Base-by-base conservation (phyloP, 768 basidiomycete genomes). In the Tylopilus felleus region DNA sequence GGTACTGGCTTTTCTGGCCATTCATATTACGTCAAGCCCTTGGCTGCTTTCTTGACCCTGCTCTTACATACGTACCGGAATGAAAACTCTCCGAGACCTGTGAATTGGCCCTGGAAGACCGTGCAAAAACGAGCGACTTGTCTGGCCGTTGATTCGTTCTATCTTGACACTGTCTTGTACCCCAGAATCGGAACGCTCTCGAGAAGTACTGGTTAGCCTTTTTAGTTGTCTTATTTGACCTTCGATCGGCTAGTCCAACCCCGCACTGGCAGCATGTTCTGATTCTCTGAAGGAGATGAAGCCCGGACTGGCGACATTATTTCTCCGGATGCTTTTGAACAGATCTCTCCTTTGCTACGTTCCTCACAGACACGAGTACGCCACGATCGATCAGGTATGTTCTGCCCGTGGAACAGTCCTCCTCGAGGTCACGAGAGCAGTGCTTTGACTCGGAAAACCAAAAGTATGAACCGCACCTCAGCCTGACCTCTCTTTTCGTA, bases 341-440 rank as follows among this genome's bases (percentile, higher is more conserved):
- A 47, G 58, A 65, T 65, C 53, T 57, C 57, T 29, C 6, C n/a
- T n/a, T 43, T 56, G 56, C 51, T n/a, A 39, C 19, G 8, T 33
- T 19, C 38, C 62, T 52, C 42, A 25, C 71, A 75, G 74, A 74
- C 74, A 66, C 75, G 74, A 68, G 63, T 69, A 68, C 75, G 72
- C 77, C 75, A 75, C 76, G 69, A 78, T 77, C 75, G 66, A 76
- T 77, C 69, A 71, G 74, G 75, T 56, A 61, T 58, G 35, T 55
- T 73, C 64, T 77, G 76, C 75, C 77, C 78, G 75, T 77, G 73
- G 71, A 73, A 69, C 73, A 65, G 74, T 72, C 39, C 48, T 67
- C 73, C 72, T 75, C 74, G 72, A 69, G 65, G 77, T 79, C 79
- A 78, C 78, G 75, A 72, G 77, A 75, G 70, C 74, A 65, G 69